Evolutionary conservation across 768 basidiomycete species (phyloP).

Genomic region (Tulasnella sp.): DNA sequence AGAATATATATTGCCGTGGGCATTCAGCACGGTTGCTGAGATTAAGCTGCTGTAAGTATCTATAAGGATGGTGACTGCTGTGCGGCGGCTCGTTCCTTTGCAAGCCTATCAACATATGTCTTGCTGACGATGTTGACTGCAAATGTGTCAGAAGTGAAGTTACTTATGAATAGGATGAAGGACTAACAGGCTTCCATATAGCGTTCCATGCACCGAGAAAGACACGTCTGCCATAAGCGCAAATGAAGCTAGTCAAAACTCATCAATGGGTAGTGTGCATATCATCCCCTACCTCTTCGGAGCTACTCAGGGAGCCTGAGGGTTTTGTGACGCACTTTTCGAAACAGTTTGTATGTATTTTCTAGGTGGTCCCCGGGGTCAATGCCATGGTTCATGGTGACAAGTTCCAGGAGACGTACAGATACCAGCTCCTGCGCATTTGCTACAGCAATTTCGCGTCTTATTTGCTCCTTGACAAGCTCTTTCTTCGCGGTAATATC

Average conservation of each 20-base stretch:
- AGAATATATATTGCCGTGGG: too few species aligned
- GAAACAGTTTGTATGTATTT: too few species aligned
- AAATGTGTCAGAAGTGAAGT: background rate
- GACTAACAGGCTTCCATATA: constrained; percentile 77
- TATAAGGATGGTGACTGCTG: too few species aligned
- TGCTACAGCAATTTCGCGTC: constrained; percentile 54
- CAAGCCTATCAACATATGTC: constrained; percentile 49
- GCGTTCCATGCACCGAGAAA: constrained; percentile 62
- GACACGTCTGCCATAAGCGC: constrained; percentile 43
- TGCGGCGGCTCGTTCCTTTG: constrained; percentile 35
- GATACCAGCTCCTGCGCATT: constrained; percentile 76
- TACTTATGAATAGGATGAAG: background rate
- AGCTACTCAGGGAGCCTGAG: constrained; percentile 48
- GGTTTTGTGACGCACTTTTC: constrained; percentile 68
- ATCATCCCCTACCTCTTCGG: constrained; percentile 48
- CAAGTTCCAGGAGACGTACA: constrained; percentile 56
- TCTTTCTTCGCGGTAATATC: constrained; percentile 31
- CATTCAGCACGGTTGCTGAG: too few species aligned
- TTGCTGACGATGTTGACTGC: constrained; percentile 67
- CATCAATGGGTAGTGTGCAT: background rate
- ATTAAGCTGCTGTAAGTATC: too few species aligned
- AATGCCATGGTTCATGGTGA: too few species aligned
- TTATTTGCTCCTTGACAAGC: constrained; percentile 49
- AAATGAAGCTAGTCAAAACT: background rate
- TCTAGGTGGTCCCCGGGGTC: too few species aligned